Percentiles rank a stretch among this genome's conserved stretches.
Evolutionary conservation across 2,329 filamentous ascomycete species (phyloP).

Genomic region (Diaporthe australafricana): DNA sequence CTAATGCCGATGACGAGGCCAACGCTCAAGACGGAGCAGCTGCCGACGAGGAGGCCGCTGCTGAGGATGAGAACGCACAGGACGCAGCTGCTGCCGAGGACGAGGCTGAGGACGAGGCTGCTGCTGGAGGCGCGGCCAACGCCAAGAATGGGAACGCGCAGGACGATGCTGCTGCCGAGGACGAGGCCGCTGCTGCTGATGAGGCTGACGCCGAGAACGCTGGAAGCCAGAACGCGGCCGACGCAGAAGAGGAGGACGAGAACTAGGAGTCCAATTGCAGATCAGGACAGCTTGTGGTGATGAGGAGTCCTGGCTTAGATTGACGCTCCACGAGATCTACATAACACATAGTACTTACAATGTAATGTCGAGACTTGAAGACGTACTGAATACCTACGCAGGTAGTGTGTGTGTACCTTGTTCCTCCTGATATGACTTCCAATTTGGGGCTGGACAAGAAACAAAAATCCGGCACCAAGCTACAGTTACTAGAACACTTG

Average conservation of each 20-base stretch:
- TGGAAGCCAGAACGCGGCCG: neutral
- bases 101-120: neutral
- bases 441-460: no score
- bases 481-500: no score
- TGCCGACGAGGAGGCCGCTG: neutral
- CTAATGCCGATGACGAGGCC: neutral
- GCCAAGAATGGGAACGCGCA: neutral
- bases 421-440: no score
- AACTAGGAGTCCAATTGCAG: neutral
- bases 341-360: neutral
- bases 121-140: no score
- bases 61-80: neutral
- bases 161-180: neutral
- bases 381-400: no score
- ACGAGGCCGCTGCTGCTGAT: neutral
- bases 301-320: neutral
- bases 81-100: neutral
- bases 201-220: neutral
- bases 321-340: neutral
- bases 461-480: no score
- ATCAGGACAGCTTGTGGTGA: neutral
- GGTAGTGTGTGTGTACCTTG: no score
- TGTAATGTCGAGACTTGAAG: neutral
- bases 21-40: neutral
- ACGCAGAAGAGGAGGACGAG: neutral